Base-by-base conservation (phyloP, 768 basidiomycete species). In the Agaricus subrufescens region DNA sequence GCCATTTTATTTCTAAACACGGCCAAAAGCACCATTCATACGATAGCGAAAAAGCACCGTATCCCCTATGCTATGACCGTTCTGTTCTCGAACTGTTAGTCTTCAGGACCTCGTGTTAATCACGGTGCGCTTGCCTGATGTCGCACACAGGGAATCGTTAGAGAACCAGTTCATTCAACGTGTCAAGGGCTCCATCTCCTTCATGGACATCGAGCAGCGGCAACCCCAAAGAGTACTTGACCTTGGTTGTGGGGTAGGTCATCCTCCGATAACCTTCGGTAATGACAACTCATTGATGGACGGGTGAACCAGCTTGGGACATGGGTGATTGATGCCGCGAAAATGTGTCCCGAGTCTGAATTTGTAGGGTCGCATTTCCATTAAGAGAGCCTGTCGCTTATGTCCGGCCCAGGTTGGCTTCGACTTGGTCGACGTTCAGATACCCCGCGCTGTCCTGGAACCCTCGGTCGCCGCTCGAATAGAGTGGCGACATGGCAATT, bases 401-500 rank as follows among this genome's bases (percentile, higher is more conserved):
- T 14, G 19, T 25, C 46, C 37, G 37, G 6, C 19, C 37, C 60
- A 90, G 88, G 82, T 91, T 58, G 89, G 89, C 43, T 88, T 89
- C 65, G 89, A 91, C 69, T 74, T 91, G 46, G 85, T 89, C 40
- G 84, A 89, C 60, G 73, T 90, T 1, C 89, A 91, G 70, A 75
- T 87, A 52, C 80, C 86, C 25, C 69, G 78, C 37, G 71, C 72
- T 26, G 55, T 81, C 15, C 64, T 90, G 9, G 80, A 83, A 7
- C 66, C 74, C 4, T 73, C 73, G 1, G 63, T 87, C 26, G 79
- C 82, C 7, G 67, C 69, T 3, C 83, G 89, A 25, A 78, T 91
- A 67, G 71, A 75, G 61, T 91, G 88, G 88, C 73, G 79, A 25
- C 84, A 89, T 62, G 88, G 89, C 38, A 91, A 91, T 63, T 89